These are phyloP conservation scores for Citrus glauca DNA, from an alignment of 345 rosid genomes.

Conservation along the genomic window DNA sequence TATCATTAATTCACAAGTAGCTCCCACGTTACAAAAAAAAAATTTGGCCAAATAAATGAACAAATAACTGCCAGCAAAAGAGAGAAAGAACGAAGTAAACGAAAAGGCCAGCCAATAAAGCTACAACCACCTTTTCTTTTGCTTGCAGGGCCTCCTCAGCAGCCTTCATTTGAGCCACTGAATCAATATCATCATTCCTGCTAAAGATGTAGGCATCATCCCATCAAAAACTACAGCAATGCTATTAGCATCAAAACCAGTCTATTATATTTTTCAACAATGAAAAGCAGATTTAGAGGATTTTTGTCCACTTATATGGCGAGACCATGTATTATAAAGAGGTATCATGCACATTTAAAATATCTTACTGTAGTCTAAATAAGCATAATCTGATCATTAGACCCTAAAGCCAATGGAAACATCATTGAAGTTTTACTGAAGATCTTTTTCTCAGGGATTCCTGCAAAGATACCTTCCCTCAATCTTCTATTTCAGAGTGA, in stretches of 20 bases:
- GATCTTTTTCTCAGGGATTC: neutral
- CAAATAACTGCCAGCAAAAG: neutral
- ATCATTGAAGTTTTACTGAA: neutral
- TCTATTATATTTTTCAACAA: neutral
- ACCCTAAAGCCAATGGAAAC: neutral
- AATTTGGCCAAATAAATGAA: conserved; percentile 1
- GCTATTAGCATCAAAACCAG: conserved; percentile 5
- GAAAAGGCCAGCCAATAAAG: neutral
- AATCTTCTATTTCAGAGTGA: neutral
- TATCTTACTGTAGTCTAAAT: neutral
- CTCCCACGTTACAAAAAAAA: conserved; percentile 6
- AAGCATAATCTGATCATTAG: neutral
- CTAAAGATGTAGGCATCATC: conserved; percentile 17
- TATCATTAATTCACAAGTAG: neutral
- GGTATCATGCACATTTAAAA: neutral
- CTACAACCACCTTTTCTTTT: conserved; percentile 57
- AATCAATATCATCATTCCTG: conserved; percentile 68
- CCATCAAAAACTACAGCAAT: conserved; percentile 19
- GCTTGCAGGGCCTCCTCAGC: conserved; percentile 82
- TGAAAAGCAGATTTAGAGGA: neutral
- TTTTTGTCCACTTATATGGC: neutral
- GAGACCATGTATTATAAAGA: neutral
- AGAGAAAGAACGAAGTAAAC: neutral
- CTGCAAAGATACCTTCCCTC: neutral
- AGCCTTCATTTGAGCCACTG: conserved; percentile 80